phyloP scores from a whole-genome alignment of 208 protist genomes.

The Leishmania braziliensis region DNA sequence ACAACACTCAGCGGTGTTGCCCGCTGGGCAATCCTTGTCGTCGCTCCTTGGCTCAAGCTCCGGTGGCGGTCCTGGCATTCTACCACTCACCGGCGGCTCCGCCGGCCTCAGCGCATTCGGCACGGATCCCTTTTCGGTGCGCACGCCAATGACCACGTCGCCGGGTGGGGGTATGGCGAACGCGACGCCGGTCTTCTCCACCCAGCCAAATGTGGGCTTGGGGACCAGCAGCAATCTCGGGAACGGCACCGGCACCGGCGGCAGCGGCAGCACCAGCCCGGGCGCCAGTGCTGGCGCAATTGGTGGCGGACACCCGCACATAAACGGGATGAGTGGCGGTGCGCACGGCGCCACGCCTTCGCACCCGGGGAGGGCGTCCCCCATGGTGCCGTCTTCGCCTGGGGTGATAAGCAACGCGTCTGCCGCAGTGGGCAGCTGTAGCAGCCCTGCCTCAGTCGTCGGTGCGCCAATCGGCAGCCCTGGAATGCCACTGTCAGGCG shows the following conservation, averaged over 20 bases:
- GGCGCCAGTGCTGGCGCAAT: background rate
- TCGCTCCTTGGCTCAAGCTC: slow-evolving; percentile 11
- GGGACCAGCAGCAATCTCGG: slow-evolving; percentile 1
- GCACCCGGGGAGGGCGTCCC: slow-evolving; percentile 23
- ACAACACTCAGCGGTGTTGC: background rate
- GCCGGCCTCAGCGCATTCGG: slow-evolving; percentile 17
- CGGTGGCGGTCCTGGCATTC: slow-evolving; percentile 10
- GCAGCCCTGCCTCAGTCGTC: slow-evolving; percentile 26
- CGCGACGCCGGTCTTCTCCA: slow-evolving; percentile 43
- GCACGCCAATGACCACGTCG: slow-evolving; percentile 11
- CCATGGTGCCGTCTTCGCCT: slow-evolving; percentile 30
- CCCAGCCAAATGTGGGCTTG: slow-evolving; percentile 33
- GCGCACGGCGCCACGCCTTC: slow-evolving; percentile 9
- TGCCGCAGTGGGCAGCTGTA: slow-evolving; percentile 17
- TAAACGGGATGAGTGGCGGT: slow-evolving; percentile 7
- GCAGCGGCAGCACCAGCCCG: slow-evolving; percentile 8
- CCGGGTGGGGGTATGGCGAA: slow-evolving; percentile 7
- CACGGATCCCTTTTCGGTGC: slow-evolving; percentile 24
- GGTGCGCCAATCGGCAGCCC: slow-evolving; percentile 22
- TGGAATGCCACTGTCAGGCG: slow-evolving; percentile 20
- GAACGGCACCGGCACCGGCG: background rate
- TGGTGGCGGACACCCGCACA: slow-evolving; percentile 13
- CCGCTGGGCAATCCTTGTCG: background rate
- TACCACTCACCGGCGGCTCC: background rate
- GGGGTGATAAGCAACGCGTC: slow-evolving; percentile 24